These are phyloP conservation scores for Tulasnella sp. DNA, from an alignment of 768 basidiomycete genomes.

Conservation along the genomic window DNA sequence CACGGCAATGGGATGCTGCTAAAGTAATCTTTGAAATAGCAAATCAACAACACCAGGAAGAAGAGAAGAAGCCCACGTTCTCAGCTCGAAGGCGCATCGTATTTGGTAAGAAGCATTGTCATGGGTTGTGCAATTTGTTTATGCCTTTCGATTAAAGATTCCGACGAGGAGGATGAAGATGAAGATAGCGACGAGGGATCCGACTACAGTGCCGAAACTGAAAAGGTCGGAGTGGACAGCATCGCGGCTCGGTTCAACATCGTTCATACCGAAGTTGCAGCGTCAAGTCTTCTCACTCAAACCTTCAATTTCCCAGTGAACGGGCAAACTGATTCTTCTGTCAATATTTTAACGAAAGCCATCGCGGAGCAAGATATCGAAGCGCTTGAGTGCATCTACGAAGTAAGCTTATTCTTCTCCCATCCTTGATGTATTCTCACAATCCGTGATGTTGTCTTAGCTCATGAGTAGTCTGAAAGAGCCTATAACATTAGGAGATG, in stretches of 20 bases:
- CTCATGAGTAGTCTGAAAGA: conserved; percentile 21
- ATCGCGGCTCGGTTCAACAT: conserved; percentile 38
- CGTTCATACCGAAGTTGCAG: conserved; percentile 31
- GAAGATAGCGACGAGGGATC: conserved; percentile 28
- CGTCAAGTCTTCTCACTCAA: conserved; percentile 28
- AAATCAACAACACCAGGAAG: conserved; percentile 36
- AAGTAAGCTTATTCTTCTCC: background rate
- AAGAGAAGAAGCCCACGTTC: conserved; percentile 21
- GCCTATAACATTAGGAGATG: background rate
- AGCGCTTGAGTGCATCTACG: background rate
- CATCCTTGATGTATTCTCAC: background rate
- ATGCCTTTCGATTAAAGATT: background rate
- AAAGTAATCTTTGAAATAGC: conserved; percentile 47
- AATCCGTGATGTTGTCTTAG: conserved; percentile 29
- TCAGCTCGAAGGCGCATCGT: background rate
- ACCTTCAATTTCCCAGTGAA: background rate
- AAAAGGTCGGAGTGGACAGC: conserved; percentile 38
- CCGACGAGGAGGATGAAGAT: conserved; percentile 29
- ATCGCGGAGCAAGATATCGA: conserved; percentile 38
- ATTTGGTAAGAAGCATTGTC: too few species aligned
- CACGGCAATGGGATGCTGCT: conserved; percentile 43
- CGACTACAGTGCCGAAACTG: conserved; percentile 7
- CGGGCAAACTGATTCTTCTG: background rate
- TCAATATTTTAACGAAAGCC: conserved; percentile 27
- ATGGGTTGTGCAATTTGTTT: too few species aligned